Evolutionary conservation across 768 basidiomycete species (phyloP).

Genomic region (Calvatia gigantea): DNA sequence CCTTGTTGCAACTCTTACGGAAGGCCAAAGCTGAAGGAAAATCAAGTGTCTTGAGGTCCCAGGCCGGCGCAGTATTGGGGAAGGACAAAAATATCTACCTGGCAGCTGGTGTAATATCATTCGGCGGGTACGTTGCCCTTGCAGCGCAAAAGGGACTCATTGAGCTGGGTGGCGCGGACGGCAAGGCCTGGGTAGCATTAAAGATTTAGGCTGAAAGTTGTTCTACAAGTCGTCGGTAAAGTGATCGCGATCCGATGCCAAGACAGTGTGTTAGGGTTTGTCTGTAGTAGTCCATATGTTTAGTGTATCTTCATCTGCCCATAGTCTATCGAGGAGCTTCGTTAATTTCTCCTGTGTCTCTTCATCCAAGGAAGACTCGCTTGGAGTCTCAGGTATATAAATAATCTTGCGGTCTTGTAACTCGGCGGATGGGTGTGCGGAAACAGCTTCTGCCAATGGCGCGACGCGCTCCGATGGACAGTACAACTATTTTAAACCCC

Average conservation of each 20-base stretch:
- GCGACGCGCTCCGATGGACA: conserved; percentile 13
- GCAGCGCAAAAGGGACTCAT: conserved; percentile 26
- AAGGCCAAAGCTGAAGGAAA: conserved; percentile 4
- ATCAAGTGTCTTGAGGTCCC: neutral
- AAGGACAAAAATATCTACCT: conserved; percentile 21
- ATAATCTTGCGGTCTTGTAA: conserved; percentile 48
- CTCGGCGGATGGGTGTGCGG: conserved; percentile 17
- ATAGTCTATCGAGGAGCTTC: conserved; percentile 47
- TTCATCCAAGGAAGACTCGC: conserved; percentile 27
- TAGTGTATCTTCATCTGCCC: conserved; percentile 55
- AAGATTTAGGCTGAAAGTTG: neutral
- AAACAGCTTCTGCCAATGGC: conserved; percentile 14
- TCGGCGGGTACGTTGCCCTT: conserved; percentile 27
- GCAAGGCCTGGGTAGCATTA: conserved; percentile 12
- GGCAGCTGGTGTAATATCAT: conserved; percentile 26
- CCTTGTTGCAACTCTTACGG: conserved; percentile 4
- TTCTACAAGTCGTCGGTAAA: neutral
- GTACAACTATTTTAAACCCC: conserved; percentile 4
- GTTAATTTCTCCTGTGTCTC: conserved; percentile 39
- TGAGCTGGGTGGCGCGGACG: conserved; percentile 8
- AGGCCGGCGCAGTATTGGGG: conserved; percentile 2
- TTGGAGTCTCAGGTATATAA: conserved; percentile 47
- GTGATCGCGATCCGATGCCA: neutral
- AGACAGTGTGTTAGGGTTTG: conserved; percentile 3
- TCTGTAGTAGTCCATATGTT: conserved; percentile 57